Base-by-base conservation (phyloP, 116 monocot species). In the Phalaenopsis hybrid region DNA sequence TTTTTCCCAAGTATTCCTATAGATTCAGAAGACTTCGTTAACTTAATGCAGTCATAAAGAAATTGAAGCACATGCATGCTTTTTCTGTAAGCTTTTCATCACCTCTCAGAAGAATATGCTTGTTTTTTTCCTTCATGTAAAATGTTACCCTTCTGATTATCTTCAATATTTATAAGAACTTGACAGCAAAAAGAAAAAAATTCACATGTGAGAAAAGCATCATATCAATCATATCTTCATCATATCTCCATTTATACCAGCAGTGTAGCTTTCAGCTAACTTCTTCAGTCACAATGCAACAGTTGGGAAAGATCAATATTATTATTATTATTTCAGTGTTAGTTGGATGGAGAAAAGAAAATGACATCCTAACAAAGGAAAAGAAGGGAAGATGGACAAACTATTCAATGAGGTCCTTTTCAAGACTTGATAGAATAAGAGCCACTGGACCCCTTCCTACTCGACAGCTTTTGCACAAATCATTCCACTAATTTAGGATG, bases 401-500 rank as follows among this genome's bases (percentile, higher is more conserved):
- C 45, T 9, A 46, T 45, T 45, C 75, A 75, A 75, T 45, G 12
- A 21, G 74, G 75, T 75, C 75, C 16, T 46, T 75, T 75, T 75
- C 75, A 75, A 75, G 41, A 41, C 13, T 41, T 72, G 41, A 72
- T 37, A 72, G 12, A 72, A 37, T 41, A 37, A 37, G 16, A 72
- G 16, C 41, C 37, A 31, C 16, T 41, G 31, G 72, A 5, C 4
- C 37, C 72, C 11, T 37, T 34, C 68, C 72, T 37, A 15, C 72
- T 34, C 5, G 55, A 55, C 73, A 75, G 17, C 45, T 75, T 33
- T 37, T 75, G 44, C 44, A 45, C 75, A 75, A 75, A 75, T 75
- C 75, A 75, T 46, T 75, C 75, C 75, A 45, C 75, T 75, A 75
- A 75, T 44, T 45, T 46, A 2, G 75, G 75, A 55, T 10, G 55